phyloP scores from a whole-genome alignment of 352 stramenopile species.

The Pythium plurisporium region DNA sequence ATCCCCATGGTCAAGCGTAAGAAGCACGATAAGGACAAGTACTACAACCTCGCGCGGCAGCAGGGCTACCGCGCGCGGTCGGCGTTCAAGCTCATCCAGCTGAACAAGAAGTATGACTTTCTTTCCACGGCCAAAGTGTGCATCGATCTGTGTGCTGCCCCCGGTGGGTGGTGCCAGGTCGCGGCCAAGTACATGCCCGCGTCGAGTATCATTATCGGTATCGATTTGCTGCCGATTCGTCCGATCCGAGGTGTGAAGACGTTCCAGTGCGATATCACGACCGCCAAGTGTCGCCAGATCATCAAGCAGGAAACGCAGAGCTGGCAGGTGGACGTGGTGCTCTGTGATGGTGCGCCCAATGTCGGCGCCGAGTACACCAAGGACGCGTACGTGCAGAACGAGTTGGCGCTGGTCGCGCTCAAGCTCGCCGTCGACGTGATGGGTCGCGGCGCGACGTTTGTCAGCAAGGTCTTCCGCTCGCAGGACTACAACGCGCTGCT shows the following conservation, averaged over 20 bases:
- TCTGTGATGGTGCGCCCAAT: constrained; percentile 99
- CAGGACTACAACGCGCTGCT: constrained; percentile 98
- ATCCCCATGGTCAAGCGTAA: constrained; percentile 91
- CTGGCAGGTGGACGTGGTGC: constrained; percentile 95
- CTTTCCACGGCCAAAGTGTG: constrained; percentile 95
- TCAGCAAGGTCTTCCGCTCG: constrained; percentile 97
- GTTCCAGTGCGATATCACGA: constrained; percentile 96
- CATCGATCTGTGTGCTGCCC: constrained; percentile 98
- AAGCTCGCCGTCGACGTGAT: constrained; percentile 98
- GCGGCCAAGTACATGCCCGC: constrained; percentile 88
- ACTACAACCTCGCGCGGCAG: constrained; percentile 98
- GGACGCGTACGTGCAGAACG: constrained; percentile 99
- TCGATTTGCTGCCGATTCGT: constrained; percentile 98
- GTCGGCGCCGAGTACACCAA: constrained; percentile 97
- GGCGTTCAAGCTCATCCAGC: constrained; percentile 99
- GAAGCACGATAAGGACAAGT: constrained; percentile 99
- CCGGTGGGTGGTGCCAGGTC: constrained; percentile 97
- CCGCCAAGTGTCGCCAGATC: constrained; percentile 81
- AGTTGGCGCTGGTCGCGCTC: constrained; percentile 95
- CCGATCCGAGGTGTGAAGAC: constrained; percentile 96
- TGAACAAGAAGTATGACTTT: constrained; percentile 99
- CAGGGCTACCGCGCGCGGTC: constrained; percentile 98
- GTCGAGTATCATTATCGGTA: constrained; percentile 96
- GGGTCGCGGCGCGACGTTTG: constrained; percentile 89
- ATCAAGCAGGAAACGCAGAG: constrained; percentile 92